Evolutionary conservation across 441 rosid species (phyloP), one percentile per base, ranked within the genome.

Genomic region (Erodium moschatum): DNA sequence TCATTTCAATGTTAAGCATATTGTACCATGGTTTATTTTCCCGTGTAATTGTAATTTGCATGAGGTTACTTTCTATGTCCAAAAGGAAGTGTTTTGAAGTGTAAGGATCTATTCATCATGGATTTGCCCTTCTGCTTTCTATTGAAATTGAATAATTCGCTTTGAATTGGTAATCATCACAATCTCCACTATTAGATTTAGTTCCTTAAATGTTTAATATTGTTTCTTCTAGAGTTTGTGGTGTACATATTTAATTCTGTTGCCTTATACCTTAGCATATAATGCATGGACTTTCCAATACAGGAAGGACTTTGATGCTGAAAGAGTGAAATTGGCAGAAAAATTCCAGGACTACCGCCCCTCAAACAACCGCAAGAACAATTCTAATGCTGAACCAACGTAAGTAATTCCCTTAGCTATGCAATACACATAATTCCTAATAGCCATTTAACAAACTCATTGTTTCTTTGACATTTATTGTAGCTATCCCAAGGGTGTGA

Each of bases 401-500:
- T 82, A 72, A 72, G 83, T 71, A 18, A 44, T 44, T 67, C 46
- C 52, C 54, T 44, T 9, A 18, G 52, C 62, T 71, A n/a, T 35
- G 40, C 40, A 35, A 35, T 35, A 6, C 71, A 29, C 15, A 10
- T 44, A 1, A 44, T 44, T 11, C 50, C 13, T 29, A 67, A 61
- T 56, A 33, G 3, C 6, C 18, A 35, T 35, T 46, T 12, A 1
- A 64, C 70, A 56, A 75, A 60, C 68, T 72, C 44, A 67, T 74
- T 38, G 35, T 9, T 69, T 56, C 68, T 35, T 18, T 11, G 54
- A 67, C 67, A 16, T 50, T 33, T 62, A 46, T 72, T 4, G 35
- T 85, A 93, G 97, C 73, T 89, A 88, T 70, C 92, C 96, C 24
- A 89, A 85, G 85, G 98, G 96, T 69, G 82, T 94, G 75, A 82